Evolutionary conservation across 164 flowering plant genomes (phyloP).

Genomic region (Nymphaea thermarum): DNA sequence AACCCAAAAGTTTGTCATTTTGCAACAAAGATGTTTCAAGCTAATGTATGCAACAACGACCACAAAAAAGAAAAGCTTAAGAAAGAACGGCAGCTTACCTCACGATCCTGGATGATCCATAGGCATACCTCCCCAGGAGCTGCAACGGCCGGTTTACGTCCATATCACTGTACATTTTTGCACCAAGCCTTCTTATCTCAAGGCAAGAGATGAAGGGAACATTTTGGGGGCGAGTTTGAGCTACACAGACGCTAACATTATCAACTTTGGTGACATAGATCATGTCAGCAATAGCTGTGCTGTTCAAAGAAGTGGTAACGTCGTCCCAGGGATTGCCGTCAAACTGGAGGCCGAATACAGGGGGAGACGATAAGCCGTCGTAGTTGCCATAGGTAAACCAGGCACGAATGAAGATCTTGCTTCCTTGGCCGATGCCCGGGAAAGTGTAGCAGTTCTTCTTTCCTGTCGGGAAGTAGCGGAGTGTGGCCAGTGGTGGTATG

Average conservation of each 20-base stretch:
- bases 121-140: no score
- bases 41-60: no score
- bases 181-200: constrained; percentile 21
- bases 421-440: background rate
- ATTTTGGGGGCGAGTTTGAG: constrained; percentile 19
- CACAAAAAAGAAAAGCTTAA: no score
- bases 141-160: no score
- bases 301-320: constrained; percentile 6
- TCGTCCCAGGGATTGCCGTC: constrained; percentile 22
- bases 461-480: constrained; percentile 20
- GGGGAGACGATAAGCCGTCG: constrained; percentile 22
- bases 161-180: constrained; percentile 11
- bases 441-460: constrained; percentile 29
- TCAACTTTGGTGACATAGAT: constrained; percentile 14
- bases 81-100: no score
- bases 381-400: constrained; percentile 21
- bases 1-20: no score
- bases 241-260: constrained; percentile 18
- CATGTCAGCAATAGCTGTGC: constrained; percentile 8
- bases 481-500: constrained; percentile 16
- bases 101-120: no score
- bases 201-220: constrained; percentile 29
- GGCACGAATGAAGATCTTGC: constrained; percentile 17
- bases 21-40: no score
- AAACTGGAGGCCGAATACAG: constrained; percentile 23